Percentiles rank a stretch among this genome's conserved stretches.
These are phyloP conservation scores for Pistacia atlantica DNA, from an alignment of 345 rosid genomes.

Conservation along the genomic window DNA sequence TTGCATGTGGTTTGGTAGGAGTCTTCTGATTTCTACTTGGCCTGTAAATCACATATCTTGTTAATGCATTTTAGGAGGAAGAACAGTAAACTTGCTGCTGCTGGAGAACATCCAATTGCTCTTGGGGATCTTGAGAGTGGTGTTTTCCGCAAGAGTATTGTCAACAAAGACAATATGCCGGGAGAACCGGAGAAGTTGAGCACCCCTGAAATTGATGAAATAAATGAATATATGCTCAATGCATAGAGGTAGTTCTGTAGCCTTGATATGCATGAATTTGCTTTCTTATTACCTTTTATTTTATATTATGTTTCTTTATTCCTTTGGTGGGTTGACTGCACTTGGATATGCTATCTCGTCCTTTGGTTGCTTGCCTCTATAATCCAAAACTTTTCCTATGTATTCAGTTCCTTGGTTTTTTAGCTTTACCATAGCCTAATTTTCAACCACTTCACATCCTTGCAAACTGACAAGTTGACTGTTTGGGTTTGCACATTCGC, in stretches of 20 bases:
- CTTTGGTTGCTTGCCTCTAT: not conserved
- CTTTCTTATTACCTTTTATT: conserved; percentile 3
- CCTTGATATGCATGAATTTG: conserved; percentile 10
- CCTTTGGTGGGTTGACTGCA: not conserved
- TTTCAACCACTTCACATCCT: not conserved
- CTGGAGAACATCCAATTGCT: conserved; percentile 36
- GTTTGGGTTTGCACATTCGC: not conserved
- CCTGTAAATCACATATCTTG: not conserved
- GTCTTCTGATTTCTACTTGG: not conserved
- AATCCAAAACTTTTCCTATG: not conserved
- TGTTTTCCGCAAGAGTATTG: conserved; percentile 12
- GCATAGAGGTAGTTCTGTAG: conserved; percentile 41
- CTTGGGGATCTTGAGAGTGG: conserved; percentile 26
- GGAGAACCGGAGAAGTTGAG: conserved; percentile 23
- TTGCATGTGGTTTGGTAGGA: not conserved
- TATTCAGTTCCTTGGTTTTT: not conserved
- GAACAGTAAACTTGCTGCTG: conserved; percentile 50
- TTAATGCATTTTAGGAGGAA: conserved; percentile 55
- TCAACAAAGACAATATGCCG: conserved; percentile 29
- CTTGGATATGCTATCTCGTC: not conserved
- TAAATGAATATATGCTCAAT: conserved; percentile 21
- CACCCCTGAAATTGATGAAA: conserved; percentile 30
- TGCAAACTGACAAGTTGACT: not conserved
- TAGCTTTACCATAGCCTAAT: not conserved
- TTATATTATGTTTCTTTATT: not conserved